Conservation (phyloP, 495 filamentous ascomycete genomes). For the Sordaria brevicollis region DNA sequence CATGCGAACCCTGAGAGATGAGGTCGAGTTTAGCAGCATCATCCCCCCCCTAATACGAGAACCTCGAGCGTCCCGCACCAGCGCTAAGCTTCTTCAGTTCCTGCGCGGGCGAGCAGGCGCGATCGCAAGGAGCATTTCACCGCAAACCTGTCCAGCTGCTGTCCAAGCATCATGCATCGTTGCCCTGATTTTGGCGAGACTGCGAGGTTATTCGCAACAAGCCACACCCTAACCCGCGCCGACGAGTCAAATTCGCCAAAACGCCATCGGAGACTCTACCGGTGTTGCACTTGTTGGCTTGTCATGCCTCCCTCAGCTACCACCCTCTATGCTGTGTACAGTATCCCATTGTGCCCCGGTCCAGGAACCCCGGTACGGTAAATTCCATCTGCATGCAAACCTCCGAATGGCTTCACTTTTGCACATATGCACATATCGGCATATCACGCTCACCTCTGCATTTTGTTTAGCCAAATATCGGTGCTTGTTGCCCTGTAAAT, state of each 20-base stretch:
- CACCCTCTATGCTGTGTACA: background rate
- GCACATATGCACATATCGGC: background rate
- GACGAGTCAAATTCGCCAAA: background rate
- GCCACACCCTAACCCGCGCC: background rate
- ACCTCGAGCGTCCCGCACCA: background rate
- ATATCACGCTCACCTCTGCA: background rate
- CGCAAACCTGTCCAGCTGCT: too few relatives aligned
- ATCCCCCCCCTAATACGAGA: background rate
- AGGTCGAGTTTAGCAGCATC: background rate
- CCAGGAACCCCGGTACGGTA: too few relatives aligned
- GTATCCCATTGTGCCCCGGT: too few relatives aligned
- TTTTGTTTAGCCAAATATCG: background rate
- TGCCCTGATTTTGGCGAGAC: background rate
- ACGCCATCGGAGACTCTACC: background rate
- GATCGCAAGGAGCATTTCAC: background rate
- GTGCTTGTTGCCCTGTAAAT: background rate
- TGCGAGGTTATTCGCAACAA: background rate
- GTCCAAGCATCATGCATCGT: background rate
- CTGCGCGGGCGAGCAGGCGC: background rate
- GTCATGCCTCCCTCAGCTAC: background rate
- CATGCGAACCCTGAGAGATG: background rate
- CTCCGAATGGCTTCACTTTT: too few relatives aligned
- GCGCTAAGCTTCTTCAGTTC: background rate
- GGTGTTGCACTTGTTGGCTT: background rate
- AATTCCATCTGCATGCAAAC: too few relatives aligned